phyloP scores from a whole-genome alignment of 768 basidiomycete genomes.

The Mycena polygramma region DNA sequence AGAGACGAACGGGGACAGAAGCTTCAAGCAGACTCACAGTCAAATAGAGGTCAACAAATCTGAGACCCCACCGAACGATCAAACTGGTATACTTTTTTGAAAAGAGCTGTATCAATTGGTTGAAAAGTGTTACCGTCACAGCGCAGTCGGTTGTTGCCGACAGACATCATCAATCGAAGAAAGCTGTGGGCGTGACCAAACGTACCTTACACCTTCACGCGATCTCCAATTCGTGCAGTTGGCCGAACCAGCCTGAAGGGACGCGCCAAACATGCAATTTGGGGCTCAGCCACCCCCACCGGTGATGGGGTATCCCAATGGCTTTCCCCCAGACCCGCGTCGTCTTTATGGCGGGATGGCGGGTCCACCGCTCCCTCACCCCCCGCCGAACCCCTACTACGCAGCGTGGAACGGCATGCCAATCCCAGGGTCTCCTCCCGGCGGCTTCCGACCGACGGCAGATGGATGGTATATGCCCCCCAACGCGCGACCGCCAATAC shows the following conservation, averaged over 20 bases:
- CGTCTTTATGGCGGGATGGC: slow-evolving; percentile 20
- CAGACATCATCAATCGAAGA: too few relatives aligned
- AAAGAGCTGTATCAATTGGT: background rate
- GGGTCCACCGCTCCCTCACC: slow-evolving; percentile 8
- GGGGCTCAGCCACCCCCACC: slow-evolving; percentile 4
- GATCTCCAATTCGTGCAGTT: background rate
- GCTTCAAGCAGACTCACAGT: too few relatives aligned
- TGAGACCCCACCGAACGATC: too few relatives aligned
- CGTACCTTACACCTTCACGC: background rate
- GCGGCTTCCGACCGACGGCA: slow-evolving; percentile 21
- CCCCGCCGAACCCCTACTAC: slow-evolving; percentile 14
- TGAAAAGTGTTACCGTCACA: background rate
- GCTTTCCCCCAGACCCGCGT: slow-evolving; percentile 26
- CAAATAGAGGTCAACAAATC: too few relatives aligned
- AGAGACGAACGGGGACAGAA: too few relatives aligned
- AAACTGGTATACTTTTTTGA: too few relatives aligned
- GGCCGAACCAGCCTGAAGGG: background rate
- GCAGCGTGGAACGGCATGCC: slow-evolving; percentile 9
- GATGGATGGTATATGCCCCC: slow-evolving; percentile 38
- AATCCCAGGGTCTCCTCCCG: slow-evolving; percentile 11
- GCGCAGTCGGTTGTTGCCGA: background rate
- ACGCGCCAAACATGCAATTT: slow-evolving; percentile 22
- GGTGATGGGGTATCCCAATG: slow-evolving; percentile 19
- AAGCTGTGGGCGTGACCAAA: background rate
- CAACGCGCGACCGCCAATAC: background rate